Evolutionary conservation across 768 basidiomycete genomes (phyloP), one percentile per base, ranked within the genome.

Genomic region (Hortiboletus campestris): DNA sequence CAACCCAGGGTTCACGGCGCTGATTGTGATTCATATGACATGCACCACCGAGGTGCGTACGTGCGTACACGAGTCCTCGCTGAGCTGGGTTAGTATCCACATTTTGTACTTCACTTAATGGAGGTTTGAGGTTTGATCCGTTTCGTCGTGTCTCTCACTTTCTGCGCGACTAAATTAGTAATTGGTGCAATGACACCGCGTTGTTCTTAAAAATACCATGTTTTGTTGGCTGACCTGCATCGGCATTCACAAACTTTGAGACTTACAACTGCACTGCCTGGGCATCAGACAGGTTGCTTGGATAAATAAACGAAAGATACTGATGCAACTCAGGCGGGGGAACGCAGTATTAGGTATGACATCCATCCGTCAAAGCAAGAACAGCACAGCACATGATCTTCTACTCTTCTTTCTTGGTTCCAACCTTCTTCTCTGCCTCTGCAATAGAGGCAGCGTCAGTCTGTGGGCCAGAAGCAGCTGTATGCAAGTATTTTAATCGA

Each of bases 371-470:
- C 53, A 58, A 63, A 58, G 53, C 49, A 68, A 61, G 51, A 55
- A 35, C 20, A 53, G 46, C 43, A 44, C 34, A 22, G 46, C 57
- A 56, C 53, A 59, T 47, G 49, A 28, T 42, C 13, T 12, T 58
- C 60, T 80, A 84, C 63, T 87, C 87, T 56, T 93, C 90, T 74
- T 96, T 92, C 78, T 91, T 91, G 70, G 81, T 76, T 20, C 81
- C 87, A 41, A 86, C 77, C 57, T 85, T 84, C 75, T 94, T 95
- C 75, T 95, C 93, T 20, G 93, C 94, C 67, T 91, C 89, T 48
- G 90, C 82, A 65, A 95, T 88, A 46, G 89, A 79, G 4, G 92
- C 94, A 44, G 86, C 85, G 70, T 94, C 93, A 3, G 92, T 94
- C 64, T 84, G 83, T 17, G 92, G 88, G n/a, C 84, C 85, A n/a